Base-by-base conservation (phyloP, 495 filamentous ascomycete genomes). In the Tirmania nivea region DNA sequence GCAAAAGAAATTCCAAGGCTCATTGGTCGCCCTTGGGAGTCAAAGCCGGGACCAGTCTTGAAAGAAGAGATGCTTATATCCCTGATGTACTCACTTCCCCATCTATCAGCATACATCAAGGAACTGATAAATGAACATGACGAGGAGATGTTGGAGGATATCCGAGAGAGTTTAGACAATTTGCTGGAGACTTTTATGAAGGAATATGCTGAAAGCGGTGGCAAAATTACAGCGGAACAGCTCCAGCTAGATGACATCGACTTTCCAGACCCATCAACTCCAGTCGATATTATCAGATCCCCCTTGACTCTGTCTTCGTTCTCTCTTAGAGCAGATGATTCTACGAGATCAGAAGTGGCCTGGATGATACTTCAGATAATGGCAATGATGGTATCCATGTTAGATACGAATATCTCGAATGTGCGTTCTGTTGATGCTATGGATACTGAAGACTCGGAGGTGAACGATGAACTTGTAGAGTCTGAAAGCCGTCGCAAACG, bases 201-300 rank as follows among this genome's bases (percentile, higher is more conserved):
- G 8, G 87, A 93, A 56, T 92, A 92, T 66, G 72, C 73, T 31
- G 76, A 67, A 55, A 75, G 86, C 57, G 68, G 78, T 25, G 80
- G 82, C 49, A 79, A 78, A 19, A 45, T 45, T 4, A 45, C 39
- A 14, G 17, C 14, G 52, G 78, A 83, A 21, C 72, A 79, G n/a
- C 66, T 92, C 14, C 81, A 87, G 55, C 67, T 84, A 17, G 84
- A 86, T 57, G 85, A 93, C 55, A 61, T 84, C 17, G 66, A 73
- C 11, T 83, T 86, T 51, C 55, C 65, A 55, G 66, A 59, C 61
- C 68, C 56, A 59, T 68, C 53, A 65, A 60, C 36, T 53, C 55
- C 3, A 62, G 69, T 31, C 62, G 65, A 52, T 62, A 68, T 35
- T 57, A 65, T 34, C 60, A 61, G 35, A 56, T 58, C 8, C 65